Evolutionary conservation across 1,139 yeast genomes (phyloP), one percentile per base, ranked within the genome.

Genomic region (Hyphopichia wangnamkhiaoensis): DNA sequence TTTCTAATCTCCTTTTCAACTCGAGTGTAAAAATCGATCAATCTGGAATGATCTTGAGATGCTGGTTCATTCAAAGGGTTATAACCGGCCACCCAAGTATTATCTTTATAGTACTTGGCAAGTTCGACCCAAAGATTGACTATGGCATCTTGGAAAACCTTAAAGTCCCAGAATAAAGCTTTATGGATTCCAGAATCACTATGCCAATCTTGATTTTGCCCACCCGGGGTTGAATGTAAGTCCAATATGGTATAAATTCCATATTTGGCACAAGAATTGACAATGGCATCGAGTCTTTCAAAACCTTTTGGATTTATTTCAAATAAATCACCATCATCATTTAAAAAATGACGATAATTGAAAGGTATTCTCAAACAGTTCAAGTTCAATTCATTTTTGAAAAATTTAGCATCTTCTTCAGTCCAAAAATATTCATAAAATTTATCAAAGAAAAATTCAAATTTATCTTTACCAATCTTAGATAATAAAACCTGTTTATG

Each of bases 161-260:
- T 65, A 54, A 69, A 72, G 23, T 68, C 71, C 74, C 76, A 72
- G 50, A 72, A 71, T 25, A 68, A 43, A 2, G 77, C 61, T 49
- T 65, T 60, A 53, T 71, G 74, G 43, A 65, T 57, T 5, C 64
- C 67, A 3, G 72, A 62, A 52, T 72, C 78, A 33, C 64, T 52
- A 47, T 72, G 78, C 78, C 77, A 72, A 50, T 69, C 76, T 51
- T 71, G 77, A 49, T 69, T 71, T 50, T 71, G 76, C 15, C 77
- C 77, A 19, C 77, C 77, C 9, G 77, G 77, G 19, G 59, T 63
- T 9, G 76, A 61, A 46, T 72, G 77, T 32, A 72, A 62, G 45
- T 72, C 78, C 37, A 72, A 61, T 39, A 71, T 61, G 29, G 74
- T 67, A 48, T 71, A 72, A 37, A 72, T 65, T 4, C 67, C 66